Evolutionary conservation across 768 basidiomycete genomes (phyloP), one percentile per base, ranked within the genome.

Genomic region (Hericium erinaceus): DNA sequence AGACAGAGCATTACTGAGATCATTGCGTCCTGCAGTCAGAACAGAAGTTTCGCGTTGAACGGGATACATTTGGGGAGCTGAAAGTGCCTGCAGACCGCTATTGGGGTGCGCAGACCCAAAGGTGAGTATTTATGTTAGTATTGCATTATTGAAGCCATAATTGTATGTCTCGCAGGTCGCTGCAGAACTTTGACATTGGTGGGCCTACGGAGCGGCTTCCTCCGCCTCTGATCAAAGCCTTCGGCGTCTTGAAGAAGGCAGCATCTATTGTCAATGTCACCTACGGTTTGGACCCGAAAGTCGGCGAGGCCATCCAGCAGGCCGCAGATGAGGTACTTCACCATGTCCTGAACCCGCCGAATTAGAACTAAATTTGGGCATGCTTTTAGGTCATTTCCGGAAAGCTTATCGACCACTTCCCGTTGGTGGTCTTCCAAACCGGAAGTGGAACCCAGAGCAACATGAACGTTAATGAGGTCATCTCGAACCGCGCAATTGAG

Each of bases 391-490:
- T 99, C 65, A 98, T 98, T 69, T 90, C 90, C 48, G 95, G 95
- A 54, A 91, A 93, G 70, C 80, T 99, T 58, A 79, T 87, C 20
- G 94, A 94, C 64, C 90, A 99, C 73, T 99, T 99, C 76, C 97
- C 97, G 24, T 77, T 99, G 40, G 97, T 99, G 39, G 95, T 99
- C 44, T 99, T 98, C 82, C 97, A 99, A 73, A 99, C 97, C 22
- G 97, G 97, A 59, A 95, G 92, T 57, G 97, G 97, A 18, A 99
- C 97, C 1, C 97, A 99, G 72, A 95, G 90, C 68, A 99, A 99
- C 77, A 99, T 99, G 97, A 99, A 73, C 71, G 92, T 83, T 60
- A 99, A 99, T 70, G 97, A 99, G 82, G 95, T 98, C 65, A 95
- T 99, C 68, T 95, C 95, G 24, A 99, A 99, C 72, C 86, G 95